A percentile compares a stretch with the other conserved stretches of the same genome.
These are phyloP conservation scores for Solanum appendiculatum DNA, from an alignment of 257 asterid species.

Conservation along the genomic window DNA sequence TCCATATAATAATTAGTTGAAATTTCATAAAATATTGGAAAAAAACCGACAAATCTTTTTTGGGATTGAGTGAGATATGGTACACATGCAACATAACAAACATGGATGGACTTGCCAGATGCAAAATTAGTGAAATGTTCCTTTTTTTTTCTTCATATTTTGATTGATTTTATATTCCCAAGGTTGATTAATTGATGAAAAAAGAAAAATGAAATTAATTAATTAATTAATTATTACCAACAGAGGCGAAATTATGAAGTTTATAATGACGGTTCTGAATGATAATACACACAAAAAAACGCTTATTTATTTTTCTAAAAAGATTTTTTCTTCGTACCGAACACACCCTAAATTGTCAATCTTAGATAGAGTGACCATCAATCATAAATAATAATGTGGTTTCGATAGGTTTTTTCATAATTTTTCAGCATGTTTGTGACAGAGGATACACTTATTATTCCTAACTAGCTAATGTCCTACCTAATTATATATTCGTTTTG, in stretches of 20 bases:
- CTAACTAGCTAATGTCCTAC: background rate
- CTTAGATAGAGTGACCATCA: no score
- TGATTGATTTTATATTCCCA: background rate
- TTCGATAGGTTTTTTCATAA: background rate
- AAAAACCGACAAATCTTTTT: constrained; percentile 44
- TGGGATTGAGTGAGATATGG: constrained; percentile 38
- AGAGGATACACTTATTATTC: background rate
- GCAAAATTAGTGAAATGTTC: background rate
- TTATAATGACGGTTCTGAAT: no score
- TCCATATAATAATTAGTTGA: background rate
- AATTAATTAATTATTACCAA: no score
- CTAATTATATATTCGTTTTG: background rate
- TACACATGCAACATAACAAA: constrained; percentile 9
- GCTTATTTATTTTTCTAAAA: no score
- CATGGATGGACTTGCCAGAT: background rate
- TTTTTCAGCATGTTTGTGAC: background rate
- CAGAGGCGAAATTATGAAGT: no score
- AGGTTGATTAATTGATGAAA: no score
- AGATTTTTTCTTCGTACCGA: no score
- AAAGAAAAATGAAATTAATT: no score
- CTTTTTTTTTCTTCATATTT: no score
- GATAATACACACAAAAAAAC: no score
- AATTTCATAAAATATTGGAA: constrained; percentile 3
- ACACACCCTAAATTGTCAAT: no score
- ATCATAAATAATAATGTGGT: background rate